These are phyloP conservation scores for Euphorbia tirucalli DNA, from an alignment of 345 rosid genomes.

Conservation along the genomic window DNA sequence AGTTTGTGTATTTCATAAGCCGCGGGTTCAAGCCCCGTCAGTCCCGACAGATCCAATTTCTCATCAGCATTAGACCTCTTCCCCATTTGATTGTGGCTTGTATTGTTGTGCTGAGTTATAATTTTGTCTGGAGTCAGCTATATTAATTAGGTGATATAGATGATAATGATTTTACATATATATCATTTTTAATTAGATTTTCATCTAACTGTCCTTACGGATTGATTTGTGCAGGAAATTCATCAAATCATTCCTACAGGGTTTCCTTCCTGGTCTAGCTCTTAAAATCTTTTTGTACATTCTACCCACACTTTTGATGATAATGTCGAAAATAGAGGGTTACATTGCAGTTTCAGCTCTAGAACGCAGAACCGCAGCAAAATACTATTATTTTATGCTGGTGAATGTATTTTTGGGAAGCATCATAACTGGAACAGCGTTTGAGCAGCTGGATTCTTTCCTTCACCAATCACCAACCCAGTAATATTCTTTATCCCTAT, in stretches of 20 bases:
- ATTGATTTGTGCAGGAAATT: slow-evolving; percentile 54
- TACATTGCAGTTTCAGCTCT: slow-evolving; percentile 72
- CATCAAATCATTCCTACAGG: slow-evolving; percentile 94
- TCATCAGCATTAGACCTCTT: too few species aligned
- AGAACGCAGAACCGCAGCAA: slow-evolving; percentile 82
- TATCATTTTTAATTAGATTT: too few species aligned
- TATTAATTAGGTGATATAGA: too few species aligned
- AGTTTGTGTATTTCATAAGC: not conserved
- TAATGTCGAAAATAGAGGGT: slow-evolving; percentile 97
- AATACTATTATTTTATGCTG: slow-evolving; percentile 91
- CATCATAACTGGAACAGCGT: slow-evolving; percentile 87
- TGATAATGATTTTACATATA: too few species aligned
- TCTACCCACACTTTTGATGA: slow-evolving; percentile 68
- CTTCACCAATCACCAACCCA: slow-evolving; percentile 89
- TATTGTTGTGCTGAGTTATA: too few species aligned
- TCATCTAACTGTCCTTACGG: too few species aligned
- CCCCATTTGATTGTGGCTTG: too few species aligned
- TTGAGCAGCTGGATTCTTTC: slow-evolving; percentile 81
- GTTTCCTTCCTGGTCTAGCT: slow-evolving; percentile 95
- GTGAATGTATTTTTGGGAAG: slow-evolving; percentile 98
- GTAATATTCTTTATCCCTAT: slow-evolving; percentile 39
- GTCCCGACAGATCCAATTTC: too few species aligned
- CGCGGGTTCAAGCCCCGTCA: too few species aligned
- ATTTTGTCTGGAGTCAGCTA: too few species aligned
- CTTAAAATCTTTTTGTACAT: slow-evolving; percentile 76